Evolutionary conservation across 495 filamentous ascomycete species (phyloP), one percentile per base, ranked within the genome.

Genomic region (Antarctomyces pellizariae): DNA sequence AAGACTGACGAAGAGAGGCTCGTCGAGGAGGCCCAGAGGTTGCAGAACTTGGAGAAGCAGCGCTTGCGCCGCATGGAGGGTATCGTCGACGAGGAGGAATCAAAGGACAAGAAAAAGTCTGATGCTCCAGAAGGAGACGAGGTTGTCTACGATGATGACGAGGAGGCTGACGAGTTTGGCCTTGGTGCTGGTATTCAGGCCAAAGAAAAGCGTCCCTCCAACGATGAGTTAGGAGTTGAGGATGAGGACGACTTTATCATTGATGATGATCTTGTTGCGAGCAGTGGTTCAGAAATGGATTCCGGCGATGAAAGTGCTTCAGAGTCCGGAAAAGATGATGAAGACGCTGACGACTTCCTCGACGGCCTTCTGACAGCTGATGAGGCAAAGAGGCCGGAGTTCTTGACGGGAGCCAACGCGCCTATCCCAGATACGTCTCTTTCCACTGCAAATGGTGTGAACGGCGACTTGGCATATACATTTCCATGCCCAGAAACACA

Each of bases 181-280:
- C 43, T 71, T 7, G 64, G 65, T 7, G 38, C 45, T 13, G 64
- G 63, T 15, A 58, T 67, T 46, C 41, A 53, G 45, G 31, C 54
- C 44, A 13, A 53, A 42, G 4, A 56, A 44, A 13, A 45, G 0
- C n/a, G n/a, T n/a, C n/a, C n/a, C n/a, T 25, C 29, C 3, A 30
- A 22, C 14, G 14, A 48, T 8, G 56, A 65, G 34, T 41, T 67
- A 13, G 50, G 58, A 15, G 68, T 82, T 16, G 79, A 90, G 34
- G 83, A 91, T 36, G 83, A 93, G 43, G 83, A 92, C 41, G 76
- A 91, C 32, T 93, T 93, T 36, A 30, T 78, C 5, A 71, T 92
- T 29, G 84, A 92, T 32, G 76, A 86, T 30, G 71, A 91, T 27
- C 59, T 92, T 1, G 60, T 92, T 25, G 66, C 67, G 1, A 71